Evolutionary conservation across 305 asterid species (phyloP).

Genomic region (Rubia tinctorum): DNA sequence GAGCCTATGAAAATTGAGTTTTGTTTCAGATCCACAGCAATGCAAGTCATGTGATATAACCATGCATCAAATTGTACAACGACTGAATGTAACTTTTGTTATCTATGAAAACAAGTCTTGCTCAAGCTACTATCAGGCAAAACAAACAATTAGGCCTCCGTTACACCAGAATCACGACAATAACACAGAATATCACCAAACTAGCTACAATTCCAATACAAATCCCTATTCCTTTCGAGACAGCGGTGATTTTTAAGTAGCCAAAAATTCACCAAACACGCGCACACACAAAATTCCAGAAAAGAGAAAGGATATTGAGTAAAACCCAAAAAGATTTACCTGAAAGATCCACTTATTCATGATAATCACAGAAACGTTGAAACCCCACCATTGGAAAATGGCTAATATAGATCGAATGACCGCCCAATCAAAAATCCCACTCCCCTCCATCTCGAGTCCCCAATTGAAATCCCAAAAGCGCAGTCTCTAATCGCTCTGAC

Average conservation of each 20-base stretch:
- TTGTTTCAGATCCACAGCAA: conserved; percentile 5
- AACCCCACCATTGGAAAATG: conserved; percentile 90
- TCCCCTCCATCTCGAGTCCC: conserved; percentile 49
- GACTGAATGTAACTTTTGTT: not conserved
- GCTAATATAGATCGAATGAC: conserved; percentile 67
- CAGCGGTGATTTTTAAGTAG: not conserved
- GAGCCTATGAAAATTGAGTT: not conserved
- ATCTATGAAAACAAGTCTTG: not conserved
- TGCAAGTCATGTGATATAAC: not conserved
- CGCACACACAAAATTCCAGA: not conserved
- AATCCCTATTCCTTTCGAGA: not conserved
- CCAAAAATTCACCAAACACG: not conserved
- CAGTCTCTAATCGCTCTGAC: not conserved
- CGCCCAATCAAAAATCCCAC: conserved; percentile 55
- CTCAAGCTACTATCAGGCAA: not conserved
- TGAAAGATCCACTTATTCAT: conserved; percentile 98
- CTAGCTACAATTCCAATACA: not conserved
- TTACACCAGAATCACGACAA: not conserved
- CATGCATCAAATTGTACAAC: not conserved
- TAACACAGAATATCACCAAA: not conserved
- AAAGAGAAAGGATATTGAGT: not conserved
- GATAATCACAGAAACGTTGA: conserved; percentile 89
- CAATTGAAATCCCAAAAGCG: conserved; percentile 5
- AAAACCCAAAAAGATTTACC: conserved; percentile 35
- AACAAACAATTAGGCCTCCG: conserved; percentile 5